phyloP scores from a whole-genome alignment of 805 yeast genomes.

The Osmozyma mogii region DNA sequence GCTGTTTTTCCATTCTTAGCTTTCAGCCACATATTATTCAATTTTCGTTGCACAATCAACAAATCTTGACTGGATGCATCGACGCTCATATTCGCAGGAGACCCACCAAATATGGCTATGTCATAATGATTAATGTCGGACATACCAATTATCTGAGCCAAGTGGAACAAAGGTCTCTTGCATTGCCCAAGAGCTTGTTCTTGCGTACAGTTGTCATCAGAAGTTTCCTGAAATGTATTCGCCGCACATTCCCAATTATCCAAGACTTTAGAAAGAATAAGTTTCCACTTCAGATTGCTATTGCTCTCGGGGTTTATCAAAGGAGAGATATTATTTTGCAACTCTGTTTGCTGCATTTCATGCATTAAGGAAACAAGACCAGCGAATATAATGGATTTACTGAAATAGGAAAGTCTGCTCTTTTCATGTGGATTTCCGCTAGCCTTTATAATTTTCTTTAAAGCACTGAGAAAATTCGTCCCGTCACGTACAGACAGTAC shows the following conservation, averaged over 20 bases:
- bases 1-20: slow-evolving; percentile 40
- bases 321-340: slow-evolving; percentile 43
- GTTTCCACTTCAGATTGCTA: slow-evolving; percentile 46
- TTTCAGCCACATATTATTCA: slow-evolving; percentile 25
- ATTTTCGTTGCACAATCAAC: slow-evolving; percentile 24
- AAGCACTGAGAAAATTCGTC: slow-evolving; percentile 11
- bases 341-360: slow-evolving; percentile 66
- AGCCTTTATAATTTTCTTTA: slow-evolving; percentile 6
- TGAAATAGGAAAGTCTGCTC: slow-evolving; percentile 36
- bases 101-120: slow-evolving; percentile 71
- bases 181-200: slow-evolving; percentile 27
- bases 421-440: not conserved
- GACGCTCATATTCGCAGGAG: slow-evolving; percentile 56
- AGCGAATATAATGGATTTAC: slow-evolving; percentile 57
- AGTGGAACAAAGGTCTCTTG: slow-evolving; percentile 60
- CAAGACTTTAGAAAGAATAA: slow-evolving; percentile 57
- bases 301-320: slow-evolving; percentile 21
- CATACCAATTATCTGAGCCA: slow-evolving; percentile 56
- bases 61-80: slow-evolving; percentile 29
- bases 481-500: too few species aligned
- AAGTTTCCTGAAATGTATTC: not conserved
- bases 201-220: not conserved
- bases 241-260: slow-evolving; percentile 54
- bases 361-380: slow-evolving; percentile 61
- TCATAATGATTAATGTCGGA: slow-evolving; percentile 70